These are phyloP conservation scores for Aspergillus sp. DNA, from an alignment of 2,329 filamentous ascomycete genomes.

Conservation along the genomic window DNA sequence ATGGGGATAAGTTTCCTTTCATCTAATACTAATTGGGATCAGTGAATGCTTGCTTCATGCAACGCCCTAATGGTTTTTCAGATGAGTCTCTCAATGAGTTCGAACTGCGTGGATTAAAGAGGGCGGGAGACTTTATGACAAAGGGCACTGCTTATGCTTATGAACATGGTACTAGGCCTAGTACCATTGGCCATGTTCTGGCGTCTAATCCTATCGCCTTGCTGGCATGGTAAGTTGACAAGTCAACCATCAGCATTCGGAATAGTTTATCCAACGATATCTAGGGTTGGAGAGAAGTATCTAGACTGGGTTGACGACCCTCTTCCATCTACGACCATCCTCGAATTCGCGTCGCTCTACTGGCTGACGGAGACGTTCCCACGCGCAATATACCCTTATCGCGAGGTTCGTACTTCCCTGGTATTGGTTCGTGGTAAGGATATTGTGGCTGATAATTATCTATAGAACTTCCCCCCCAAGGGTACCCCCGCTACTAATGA, in stretches of 20 bases:
- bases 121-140: constrained; percentile 12
- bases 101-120: constrained; percentile 26
- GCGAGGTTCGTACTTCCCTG: constrained; percentile 15
- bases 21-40: constrained; percentile 4
- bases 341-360: constrained; percentile 29
- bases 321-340: constrained; percentile 23
- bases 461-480: background rate
- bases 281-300: constrained; percentile 36
- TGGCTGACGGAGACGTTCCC: constrained; percentile 35
- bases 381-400: constrained; percentile 27
- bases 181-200: constrained; percentile 30
- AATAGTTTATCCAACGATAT: background rate
- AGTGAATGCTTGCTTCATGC: constrained; percentile 25
- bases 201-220: constrained; percentile 25
- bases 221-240: constrained; percentile 22
- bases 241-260: too few species aligned
- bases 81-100: constrained; percentile 13
- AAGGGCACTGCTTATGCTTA: constrained; percentile 19
- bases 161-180: constrained; percentile 26
- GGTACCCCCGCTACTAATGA: background rate
- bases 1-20: background rate
- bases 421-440: background rate
- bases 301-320: constrained; percentile 31
- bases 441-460: background rate
- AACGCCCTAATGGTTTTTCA: constrained; percentile 16